phyloP scores from a whole-genome alignment of 2,329 filamentous ascomycete genomes.

The Atkinsonella hypoxylon region DNA sequence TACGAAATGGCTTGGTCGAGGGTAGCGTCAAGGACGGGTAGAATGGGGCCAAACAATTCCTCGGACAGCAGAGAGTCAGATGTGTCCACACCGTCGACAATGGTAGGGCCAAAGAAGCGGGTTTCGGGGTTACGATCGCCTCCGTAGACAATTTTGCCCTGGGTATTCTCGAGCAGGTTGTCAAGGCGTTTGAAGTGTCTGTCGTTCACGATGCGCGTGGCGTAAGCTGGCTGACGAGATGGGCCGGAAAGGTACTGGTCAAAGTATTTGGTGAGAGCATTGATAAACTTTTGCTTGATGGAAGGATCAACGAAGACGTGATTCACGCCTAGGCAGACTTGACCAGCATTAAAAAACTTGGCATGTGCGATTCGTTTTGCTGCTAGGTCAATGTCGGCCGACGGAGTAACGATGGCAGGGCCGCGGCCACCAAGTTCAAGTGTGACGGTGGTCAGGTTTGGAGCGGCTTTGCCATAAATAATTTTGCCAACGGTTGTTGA shows the following conservation, averaged over 20 bases:
- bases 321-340: constrained; percentile 21
- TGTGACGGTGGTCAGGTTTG: constrained; percentile 29
- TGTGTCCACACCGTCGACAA: constrained; percentile 24
- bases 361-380: constrained; percentile 29
- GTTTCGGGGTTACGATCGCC: constrained; percentile 18
- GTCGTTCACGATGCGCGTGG: constrained; percentile 27
- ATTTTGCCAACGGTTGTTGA: constrained; percentile 24
- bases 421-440: constrained; percentile 34
- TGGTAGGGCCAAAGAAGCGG: constrained; percentile 23
- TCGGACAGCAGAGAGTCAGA: constrained; percentile 28
- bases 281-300: constrained; percentile 25
- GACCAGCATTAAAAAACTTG: constrained; percentile 31
- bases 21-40: constrained; percentile 25
- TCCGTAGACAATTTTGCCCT: constrained; percentile 25
- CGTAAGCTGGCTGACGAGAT: constrained; percentile 4
- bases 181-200: constrained; percentile 29
- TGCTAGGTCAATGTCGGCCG: constrained; percentile 28
- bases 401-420: constrained; percentile 29
- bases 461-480: constrained; percentile 28
- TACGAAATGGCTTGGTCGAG: constrained; percentile 19
- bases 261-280: constrained; percentile 20
- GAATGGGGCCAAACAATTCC: constrained; percentile 33
- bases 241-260: constrained; percentile 12
- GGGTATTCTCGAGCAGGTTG: constrained; percentile 21
- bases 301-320: constrained; percentile 31